Percentiles rank a stretch among this genome's conserved stretches.
Evolutionary conservation across 2,329 filamentous ascomycete genomes (phyloP).

Genomic region (Aspergillus udagawae): DNA sequence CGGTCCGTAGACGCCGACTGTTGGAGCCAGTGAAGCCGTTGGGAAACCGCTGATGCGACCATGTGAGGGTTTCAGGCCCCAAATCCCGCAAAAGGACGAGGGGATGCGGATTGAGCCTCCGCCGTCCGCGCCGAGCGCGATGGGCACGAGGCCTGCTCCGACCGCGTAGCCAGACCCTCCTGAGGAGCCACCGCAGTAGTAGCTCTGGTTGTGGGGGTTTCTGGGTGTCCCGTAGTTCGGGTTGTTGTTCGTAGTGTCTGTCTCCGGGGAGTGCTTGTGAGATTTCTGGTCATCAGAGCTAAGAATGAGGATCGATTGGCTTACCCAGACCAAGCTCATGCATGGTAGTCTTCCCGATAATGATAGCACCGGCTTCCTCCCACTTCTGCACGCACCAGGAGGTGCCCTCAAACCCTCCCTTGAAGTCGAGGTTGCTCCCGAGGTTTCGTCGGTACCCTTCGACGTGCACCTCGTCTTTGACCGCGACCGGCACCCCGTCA

Average conservation of each 20-base stretch:
- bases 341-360: constrained; percentile 75
- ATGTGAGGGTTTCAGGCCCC: constrained; percentile 76
- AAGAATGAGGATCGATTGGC: constrained; percentile 13
- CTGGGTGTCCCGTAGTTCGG: constrained; percentile 67
- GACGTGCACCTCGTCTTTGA: constrained; percentile 77
- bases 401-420: constrained; percentile 50
- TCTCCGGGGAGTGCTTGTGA: neutral
- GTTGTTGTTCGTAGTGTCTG: constrained; percentile 80
- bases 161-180: constrained; percentile 71
- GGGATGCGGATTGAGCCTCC: constrained; percentile 74
- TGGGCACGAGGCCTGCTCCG: constrained; percentile 67
- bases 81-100: constrained; percentile 70
- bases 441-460: constrained; percentile 65
- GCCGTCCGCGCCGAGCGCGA: constrained; percentile 68
- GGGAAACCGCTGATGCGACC: constrained; percentile 62
- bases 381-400: constrained; percentile 68
- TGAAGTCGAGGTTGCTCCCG: constrained; percentile 61
- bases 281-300: neutral
- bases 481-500: constrained; percentile 76
- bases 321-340: constrained; percentile 70
- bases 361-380: constrained; percentile 69
- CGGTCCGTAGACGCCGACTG: constrained; percentile 67
- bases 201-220: constrained; percentile 71
- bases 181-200: constrained; percentile 79
- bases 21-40: constrained; percentile 55